These are phyloP conservation scores for Colletotrichum sp. DNA, from an alignment of 2,329 filamentous ascomycete species.

Conservation along the genomic window DNA sequence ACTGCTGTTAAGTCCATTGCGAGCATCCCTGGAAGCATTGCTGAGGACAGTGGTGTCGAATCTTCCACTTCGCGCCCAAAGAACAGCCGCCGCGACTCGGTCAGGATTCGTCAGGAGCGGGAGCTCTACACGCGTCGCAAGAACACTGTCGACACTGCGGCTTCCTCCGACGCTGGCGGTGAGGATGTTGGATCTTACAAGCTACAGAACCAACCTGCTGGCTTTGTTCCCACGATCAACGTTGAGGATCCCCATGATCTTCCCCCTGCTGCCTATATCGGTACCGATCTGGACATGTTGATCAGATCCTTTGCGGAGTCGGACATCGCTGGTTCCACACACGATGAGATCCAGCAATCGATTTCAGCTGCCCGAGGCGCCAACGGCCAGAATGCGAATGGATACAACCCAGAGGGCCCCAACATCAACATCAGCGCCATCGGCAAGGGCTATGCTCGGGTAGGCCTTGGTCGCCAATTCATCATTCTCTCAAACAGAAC, in stretches of 20 bases:
- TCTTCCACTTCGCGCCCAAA: constrained; percentile 69
- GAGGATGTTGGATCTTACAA: constrained; percentile 58
- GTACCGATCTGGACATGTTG: constrained; percentile 83
- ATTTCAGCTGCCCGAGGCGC: constrained; percentile 68
- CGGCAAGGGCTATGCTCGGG: constrained; percentile 81
- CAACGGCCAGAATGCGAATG: constrained; percentile 69
- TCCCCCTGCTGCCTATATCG: constrained; percentile 62
- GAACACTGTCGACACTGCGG: constrained; percentile 66
- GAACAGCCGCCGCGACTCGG: constrained; percentile 76
- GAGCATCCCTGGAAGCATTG: constrained; percentile 77
- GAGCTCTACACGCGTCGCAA: constrained; percentile 89
- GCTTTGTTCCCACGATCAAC: constrained; percentile 58
- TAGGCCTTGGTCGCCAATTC: constrained; percentile 84
- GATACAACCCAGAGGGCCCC: constrained; percentile 47
- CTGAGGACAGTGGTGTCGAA: constrained; percentile 68
- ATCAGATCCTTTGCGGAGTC: constrained; percentile 79
- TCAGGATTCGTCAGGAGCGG: constrained; percentile 85
- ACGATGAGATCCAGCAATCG: constrained; percentile 78
- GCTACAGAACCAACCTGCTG: constrained; percentile 50
- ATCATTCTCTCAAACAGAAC: constrained; percentile 87
- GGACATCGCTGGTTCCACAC: constrained; percentile 74
- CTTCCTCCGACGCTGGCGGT: constrained; percentile 60
- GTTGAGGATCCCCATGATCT: constrained; percentile 74
- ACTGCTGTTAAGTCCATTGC: constrained; percentile 89
- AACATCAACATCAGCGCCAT: constrained; percentile 63